A percentile compares a stretch with the other conserved stretches of the same genome.
Conservation (phyloP, 1,284 basidiomycete genomes). For the Trametes hirsuta region DNA sequence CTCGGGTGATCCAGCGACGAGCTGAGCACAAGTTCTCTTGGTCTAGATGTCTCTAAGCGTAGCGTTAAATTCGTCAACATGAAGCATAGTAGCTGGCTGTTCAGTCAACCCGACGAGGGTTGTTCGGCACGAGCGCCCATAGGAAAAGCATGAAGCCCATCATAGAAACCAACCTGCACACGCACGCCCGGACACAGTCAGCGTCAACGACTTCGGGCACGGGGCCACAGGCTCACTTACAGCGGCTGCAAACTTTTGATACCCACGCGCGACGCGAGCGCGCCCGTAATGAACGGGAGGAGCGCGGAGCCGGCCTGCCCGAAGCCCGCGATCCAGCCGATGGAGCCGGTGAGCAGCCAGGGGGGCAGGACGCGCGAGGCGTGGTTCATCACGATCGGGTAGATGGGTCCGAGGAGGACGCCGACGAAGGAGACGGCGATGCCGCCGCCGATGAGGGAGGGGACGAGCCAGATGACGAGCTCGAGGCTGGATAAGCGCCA, state of each 20-base stretch:
- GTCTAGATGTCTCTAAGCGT: too few species aligned
- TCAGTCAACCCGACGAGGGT: constrained; percentile 18
- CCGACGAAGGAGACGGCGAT: constrained; percentile 59
- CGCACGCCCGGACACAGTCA: background rate
- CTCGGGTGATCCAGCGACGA: too few species aligned
- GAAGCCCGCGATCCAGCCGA: constrained; percentile 61
- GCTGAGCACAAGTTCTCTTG: too few species aligned
- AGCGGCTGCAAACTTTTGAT: constrained; percentile 29
- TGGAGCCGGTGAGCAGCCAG: constrained; percentile 55
- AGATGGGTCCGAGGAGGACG: constrained; percentile 53
- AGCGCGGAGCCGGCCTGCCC: constrained; percentile 58
- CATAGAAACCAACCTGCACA: constrained; percentile 27
- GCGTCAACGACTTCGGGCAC: background rate
- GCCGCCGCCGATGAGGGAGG: constrained; percentile 55
- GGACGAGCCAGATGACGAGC: constrained; percentile 62
- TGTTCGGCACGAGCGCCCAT: constrained; percentile 26
- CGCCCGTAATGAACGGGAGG: constrained; percentile 59
- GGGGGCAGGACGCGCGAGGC: constrained; percentile 51
- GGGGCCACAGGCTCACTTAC: constrained; percentile 9
- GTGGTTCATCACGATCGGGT: constrained; percentile 57
- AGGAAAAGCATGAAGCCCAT: constrained; percentile 27
- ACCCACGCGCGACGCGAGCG: constrained; percentile 51
- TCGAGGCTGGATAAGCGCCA: constrained; percentile 44
- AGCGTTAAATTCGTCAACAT: too few species aligned
- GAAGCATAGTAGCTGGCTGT: background rate